Evolutionary conservation across 2,329 filamentous ascomycete genomes (phyloP).

Genomic region (Aspergillus fructus): DNA sequence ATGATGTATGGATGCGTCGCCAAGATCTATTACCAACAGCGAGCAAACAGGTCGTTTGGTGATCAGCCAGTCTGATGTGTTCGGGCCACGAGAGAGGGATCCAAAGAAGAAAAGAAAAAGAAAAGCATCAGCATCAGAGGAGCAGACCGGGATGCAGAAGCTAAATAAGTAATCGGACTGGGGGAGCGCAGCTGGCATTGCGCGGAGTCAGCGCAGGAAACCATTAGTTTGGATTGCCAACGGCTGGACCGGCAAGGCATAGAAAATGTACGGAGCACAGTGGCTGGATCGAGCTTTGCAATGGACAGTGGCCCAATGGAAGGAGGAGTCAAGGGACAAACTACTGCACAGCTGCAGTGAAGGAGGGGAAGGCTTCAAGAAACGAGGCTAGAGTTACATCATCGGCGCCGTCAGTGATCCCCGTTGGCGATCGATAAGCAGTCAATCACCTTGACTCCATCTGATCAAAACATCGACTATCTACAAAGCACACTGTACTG

Average conservation of each 20-base stretch:
- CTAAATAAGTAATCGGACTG: not conserved
- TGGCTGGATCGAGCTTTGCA: conserved; percentile 11
- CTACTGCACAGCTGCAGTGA: not conserved
- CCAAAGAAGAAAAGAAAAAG: not conserved
- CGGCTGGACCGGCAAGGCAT: conserved; percentile 19
- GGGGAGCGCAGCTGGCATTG: not conserved
- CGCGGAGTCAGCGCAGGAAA: conserved; percentile 5
- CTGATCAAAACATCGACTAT: not conserved
- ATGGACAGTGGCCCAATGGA: not conserved
- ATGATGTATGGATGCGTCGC: conserved; percentile 4
- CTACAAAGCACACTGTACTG: not conserved
- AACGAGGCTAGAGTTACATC: conserved; percentile 1
- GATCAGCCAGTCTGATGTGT: not conserved
- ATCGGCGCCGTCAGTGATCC: not conserved
- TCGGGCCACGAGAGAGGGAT: not conserved
- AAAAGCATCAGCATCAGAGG: not conserved
- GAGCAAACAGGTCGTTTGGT: not conserved
- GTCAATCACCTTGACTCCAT: not conserved
- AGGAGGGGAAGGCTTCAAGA: conserved; percentile 4
- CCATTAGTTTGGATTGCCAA: conserved; percentile 1
- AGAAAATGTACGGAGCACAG: conserved; percentile 5
- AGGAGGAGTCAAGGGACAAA: conserved; percentile 1
- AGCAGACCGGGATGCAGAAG: not conserved
- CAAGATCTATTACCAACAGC: not conserved
- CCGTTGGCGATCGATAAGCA: conserved; percentile 1